Base-by-base conservation (phyloP, 2,329 filamentous ascomycete genomes). In the Arthrobotrys sphaeroides region DNA sequence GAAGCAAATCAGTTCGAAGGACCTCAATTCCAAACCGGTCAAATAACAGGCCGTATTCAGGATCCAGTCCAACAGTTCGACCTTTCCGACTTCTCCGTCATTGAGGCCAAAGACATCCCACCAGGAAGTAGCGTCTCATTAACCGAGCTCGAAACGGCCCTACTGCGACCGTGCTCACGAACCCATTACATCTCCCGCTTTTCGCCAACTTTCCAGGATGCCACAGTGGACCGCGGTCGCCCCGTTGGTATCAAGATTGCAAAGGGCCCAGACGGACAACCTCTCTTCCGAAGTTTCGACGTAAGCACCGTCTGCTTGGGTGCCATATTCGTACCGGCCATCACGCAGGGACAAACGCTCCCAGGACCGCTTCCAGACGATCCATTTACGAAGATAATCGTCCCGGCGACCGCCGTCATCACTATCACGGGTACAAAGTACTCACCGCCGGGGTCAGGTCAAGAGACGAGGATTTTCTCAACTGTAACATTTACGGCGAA, bases 1-100 rank as follows among this genome's bases (percentile, higher is more conserved):
- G n/a, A n/a, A 18, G n/a, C n/a, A n/a, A n/a, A n/a, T n/a, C 51
- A 72, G 67, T 64, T 72, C 26, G 67, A 72, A 31, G 36, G 38
- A 5, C n/a, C 33, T 3, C 45, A 47, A 26, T 72, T 72, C 24
- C 22, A 47, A 40, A 22, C 2, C 12, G 55, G 20, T 6, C 31
- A 49, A 47, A 33, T 5, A 26, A 72, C 57, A 3, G 57, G 67
- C 1, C 45, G 67, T 3, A 7, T 72, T 5, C 2, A 55, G 10
- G 40, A 55, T 22, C 67, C 57, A 4, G 47, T 72, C 13, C 47
- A 55, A 38, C 28, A 38, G 12, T 72, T 72, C 47, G 28, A 64
- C 18, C 26, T 72, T 3, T 31, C 28, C 1, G 67, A 72, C 16
- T 72, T 72, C 22, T 43, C 31, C 5, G 67, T 72, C 10, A 45